These are phyloP conservation scores for Hypocreales sp. DNA, from an alignment of 2,329 filamentous ascomycete genomes.

Conservation along the genomic window DNA sequence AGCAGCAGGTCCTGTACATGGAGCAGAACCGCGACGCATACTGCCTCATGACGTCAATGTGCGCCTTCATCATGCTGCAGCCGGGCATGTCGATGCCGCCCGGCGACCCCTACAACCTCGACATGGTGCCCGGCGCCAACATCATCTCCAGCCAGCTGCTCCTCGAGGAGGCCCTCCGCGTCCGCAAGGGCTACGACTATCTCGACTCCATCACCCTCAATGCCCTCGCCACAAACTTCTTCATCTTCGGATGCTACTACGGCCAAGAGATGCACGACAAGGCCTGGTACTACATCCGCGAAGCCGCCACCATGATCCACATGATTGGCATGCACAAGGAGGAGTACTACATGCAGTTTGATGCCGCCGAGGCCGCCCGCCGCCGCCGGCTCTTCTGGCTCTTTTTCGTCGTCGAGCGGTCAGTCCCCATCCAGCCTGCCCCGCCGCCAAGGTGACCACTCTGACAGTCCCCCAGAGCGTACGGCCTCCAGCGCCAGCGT, in stretches of 20 bases:
- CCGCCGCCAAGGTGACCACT: too few species aligned
- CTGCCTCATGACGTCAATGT: conserved; percentile 48
- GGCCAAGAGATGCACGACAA: conserved; percentile 58
- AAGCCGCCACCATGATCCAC: conserved; percentile 56
- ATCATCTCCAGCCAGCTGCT: conserved; percentile 50
- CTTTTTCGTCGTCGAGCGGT: conserved; percentile 57
- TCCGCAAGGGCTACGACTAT: conserved; percentile 47
- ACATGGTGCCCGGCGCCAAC: conserved; percentile 41
- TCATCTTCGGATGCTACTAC: conserved; percentile 59
- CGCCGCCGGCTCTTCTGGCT: conserved; percentile 59
- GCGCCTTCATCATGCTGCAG: conserved; percentile 54
- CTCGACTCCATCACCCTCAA: conserved; percentile 39
- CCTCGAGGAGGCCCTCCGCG: conserved; percentile 50
- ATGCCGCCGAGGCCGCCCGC: conserved; percentile 43
- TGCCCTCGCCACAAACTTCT: conserved; percentile 58
- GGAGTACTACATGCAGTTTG: conserved; percentile 43
- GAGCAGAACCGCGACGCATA: conserved; percentile 49
- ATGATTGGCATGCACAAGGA: conserved; percentile 47
- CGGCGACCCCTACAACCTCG: conserved; percentile 38
- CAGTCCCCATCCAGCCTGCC: too few species aligned
- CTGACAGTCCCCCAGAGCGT: conserved; percentile 31
- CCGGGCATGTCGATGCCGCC: conserved; percentile 47
- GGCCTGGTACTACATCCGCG: conserved; percentile 66
- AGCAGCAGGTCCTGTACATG: conserved; percentile 42
- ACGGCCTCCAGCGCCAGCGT: conserved; percentile 54